Conservation (phyloP, 192 early-diverging fungal genomes). For the Allomyces macrogynus region DNA sequence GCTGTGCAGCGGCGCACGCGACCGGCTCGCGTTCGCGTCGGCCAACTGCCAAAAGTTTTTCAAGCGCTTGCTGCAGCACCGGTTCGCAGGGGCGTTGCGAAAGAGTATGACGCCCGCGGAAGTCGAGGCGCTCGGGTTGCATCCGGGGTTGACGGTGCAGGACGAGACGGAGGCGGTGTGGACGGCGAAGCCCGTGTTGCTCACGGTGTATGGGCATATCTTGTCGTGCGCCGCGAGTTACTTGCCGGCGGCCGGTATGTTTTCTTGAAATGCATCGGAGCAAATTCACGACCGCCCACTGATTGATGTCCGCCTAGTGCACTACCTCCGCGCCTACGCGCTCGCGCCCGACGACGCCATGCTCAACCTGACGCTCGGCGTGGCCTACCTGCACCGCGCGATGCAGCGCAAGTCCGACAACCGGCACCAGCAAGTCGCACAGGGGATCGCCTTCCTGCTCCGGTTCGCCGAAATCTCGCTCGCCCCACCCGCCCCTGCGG, state of each 20-base stretch:
- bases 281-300: too few relatives aligned
- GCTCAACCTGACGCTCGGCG: constrained; percentile 26
- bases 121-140: not conserved
- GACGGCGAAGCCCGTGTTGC: constrained; percentile 15
- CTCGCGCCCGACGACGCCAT: constrained; percentile 23
- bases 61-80: constrained; percentile 12
- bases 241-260: constrained; percentile 15
- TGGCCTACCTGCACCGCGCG: constrained; percentile 23
- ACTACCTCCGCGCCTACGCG: constrained; percentile 23
- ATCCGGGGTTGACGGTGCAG: not conserved
- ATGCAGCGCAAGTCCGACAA: constrained; percentile 29
- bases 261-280: not conserved
- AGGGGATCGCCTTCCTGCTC: constrained; percentile 28
- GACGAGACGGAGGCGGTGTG: constrained; percentile 1
- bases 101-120: constrained; percentile 1
- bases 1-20: constrained; percentile 6
- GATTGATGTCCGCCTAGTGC: not conserved
- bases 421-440: constrained; percentile 24
- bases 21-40: constrained; percentile 12
- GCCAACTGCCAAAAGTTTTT: constrained; percentile 19
- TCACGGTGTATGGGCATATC: constrained; percentile 22
- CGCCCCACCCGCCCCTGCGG: not conserved
- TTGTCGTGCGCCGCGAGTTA: constrained; percentile 17
- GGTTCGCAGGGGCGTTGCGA: constrained; percentile 7
- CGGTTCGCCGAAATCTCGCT: constrained; percentile 22